Percentiles rank a stretch among this genome's conserved stretches.
These are phyloP conservation scores for Beta lomatogona DNA, from an alignment of 179 eudicot genomes.

Conservation along the genomic window DNA sequence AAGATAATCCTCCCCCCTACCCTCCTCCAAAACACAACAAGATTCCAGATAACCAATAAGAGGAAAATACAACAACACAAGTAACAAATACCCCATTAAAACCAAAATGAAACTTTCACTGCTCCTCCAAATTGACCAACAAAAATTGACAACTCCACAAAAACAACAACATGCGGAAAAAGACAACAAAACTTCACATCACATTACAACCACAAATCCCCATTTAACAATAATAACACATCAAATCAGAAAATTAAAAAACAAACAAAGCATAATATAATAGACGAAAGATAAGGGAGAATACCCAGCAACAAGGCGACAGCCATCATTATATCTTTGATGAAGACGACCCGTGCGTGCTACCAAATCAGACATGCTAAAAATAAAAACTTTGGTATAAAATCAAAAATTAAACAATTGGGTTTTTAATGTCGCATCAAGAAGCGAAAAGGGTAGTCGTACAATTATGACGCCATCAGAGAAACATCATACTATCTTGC, in stretches of 20 bases:
- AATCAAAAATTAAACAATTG: background rate
- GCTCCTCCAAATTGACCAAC: constrained; percentile 20
- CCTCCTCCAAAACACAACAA: background rate
- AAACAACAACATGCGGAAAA: constrained; percentile 16
- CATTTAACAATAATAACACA: constrained; percentile 1
- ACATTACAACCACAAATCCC: background rate
- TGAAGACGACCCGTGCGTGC: constrained; percentile 83
- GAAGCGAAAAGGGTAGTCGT: background rate
- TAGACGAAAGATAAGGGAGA: background rate
- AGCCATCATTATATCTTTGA: constrained; percentile 68
- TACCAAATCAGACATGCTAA: constrained; percentile 69
- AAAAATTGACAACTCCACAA: constrained; percentile 19
- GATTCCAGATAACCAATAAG: background rate
- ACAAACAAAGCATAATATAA: background rate
- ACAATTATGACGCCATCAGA: constrained; percentile 5
- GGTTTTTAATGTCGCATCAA: background rate
- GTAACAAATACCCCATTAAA: constrained; percentile 6
- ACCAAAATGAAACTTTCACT: constrained; percentile 5
- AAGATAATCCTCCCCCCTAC: background rate
- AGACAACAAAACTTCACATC: background rate
- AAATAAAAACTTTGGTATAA: background rate
- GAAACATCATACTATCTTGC: background rate
- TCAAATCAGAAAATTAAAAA: constrained; percentile 12
- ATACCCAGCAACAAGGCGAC: constrained; percentile 81
- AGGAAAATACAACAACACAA: background rate